Base-by-base conservation (phyloP, 2,329 filamentous ascomycete species). In the Clarireedia monteithiana region DNA sequence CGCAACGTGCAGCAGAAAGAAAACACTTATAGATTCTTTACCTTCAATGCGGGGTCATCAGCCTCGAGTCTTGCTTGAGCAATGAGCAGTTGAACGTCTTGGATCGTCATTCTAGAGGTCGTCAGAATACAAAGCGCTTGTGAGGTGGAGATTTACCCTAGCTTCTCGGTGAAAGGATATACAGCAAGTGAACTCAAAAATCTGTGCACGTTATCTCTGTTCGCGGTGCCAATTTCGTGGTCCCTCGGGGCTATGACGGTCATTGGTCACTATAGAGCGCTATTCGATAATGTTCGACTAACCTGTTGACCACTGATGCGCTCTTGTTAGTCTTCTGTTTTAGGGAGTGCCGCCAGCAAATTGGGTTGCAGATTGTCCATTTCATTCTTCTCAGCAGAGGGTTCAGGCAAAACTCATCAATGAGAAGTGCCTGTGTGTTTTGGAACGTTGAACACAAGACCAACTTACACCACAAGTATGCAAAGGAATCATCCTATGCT, bases 401-500 rank as follows among this genome's bases (percentile, higher is more conserved):
- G 7, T 34, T 12, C 3, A 34, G 30, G 30, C 30, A 34, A 10
- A 7, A 42, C 14, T n/a, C 15, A 5, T 10, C 4, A 34, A 34
- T 34, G 30, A 34, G 30, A 34, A 34, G 30, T 34, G 30, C 30
- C 9, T 34, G 5, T 34, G 10, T 34, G 30, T 4, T 34, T 34
- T 12, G 30, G 9, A 12, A 34, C 30, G 12, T 12, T 12, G 12
- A 34, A 34, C 9, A 42, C 39, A 42, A 17, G 14, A 20, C 7
- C 3, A 15, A 39, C 53, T 55, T 55, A 55, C 53, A 30, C 74
- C 81, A 67, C 83, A 88, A 69, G 88, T 80, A 15, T 85, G 86
- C 50, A 90, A 69, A 50, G 77, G 82, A 58, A 90, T 77, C 72
- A 88, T 78, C 50, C 74, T 77, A 7, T 77, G 76, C 64, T 89